Percentiles rank a stretch among this genome's conserved stretches.
These are phyloP conservation scores for Exsudoporus floridanus DNA, from an alignment of 1,284 basidiomycete species.

Conservation along the genomic window DNA sequence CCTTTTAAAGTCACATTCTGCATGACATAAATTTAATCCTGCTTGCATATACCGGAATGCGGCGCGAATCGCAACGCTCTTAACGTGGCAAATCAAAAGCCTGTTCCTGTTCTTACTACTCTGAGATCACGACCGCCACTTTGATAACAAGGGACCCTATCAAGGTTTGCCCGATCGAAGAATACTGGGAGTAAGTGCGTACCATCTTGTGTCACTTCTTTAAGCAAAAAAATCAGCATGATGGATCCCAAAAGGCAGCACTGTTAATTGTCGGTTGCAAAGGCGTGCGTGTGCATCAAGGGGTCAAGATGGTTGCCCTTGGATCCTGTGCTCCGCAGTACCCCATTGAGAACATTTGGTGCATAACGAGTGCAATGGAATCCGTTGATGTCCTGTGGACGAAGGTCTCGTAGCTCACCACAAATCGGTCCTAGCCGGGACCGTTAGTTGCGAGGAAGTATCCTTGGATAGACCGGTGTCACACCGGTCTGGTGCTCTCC, in stretches of 20 bases:
- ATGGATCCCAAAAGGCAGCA: background rate
- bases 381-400: background rate
- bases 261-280: background rate
- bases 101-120: background rate
- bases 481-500: background rate
- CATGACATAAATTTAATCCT: background rate
- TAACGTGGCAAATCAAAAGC: background rate
- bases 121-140: too few relatives aligned
- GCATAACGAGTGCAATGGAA: background rate
- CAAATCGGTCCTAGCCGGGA: background rate
- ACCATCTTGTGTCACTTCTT: background rate
- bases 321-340: background rate
- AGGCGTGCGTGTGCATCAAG: background rate
- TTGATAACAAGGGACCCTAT: background rate
- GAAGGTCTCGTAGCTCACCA: background rate
- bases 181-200: background rate
- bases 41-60: background rate
- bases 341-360: background rate
- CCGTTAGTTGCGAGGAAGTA: background rate
- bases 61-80: background rate
- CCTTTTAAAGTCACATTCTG: constrained; percentile 14
- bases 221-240: background rate
- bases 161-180: background rate
- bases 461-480: background rate
- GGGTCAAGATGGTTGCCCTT: background rate